Conservation (phyloP, 108 stramenopile genomes). For the Fistulifera pelliculosa region DNA sequence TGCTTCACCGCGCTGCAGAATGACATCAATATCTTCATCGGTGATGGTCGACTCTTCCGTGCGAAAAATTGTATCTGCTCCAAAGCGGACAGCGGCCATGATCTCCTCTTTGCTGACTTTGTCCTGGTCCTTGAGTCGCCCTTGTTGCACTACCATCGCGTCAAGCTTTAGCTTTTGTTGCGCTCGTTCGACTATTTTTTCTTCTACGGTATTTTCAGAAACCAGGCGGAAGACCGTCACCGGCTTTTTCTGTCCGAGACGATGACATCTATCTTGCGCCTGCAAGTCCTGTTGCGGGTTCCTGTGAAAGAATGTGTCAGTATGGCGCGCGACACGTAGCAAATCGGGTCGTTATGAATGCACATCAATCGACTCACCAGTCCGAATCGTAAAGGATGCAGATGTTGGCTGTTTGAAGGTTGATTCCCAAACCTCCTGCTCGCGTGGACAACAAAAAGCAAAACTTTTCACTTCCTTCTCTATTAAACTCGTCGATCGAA, state of each 20-base stretch:
- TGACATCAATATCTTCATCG: conserved; percentile 96
- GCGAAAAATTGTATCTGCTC: conserved; percentile 94
- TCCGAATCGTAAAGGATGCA: conserved; percentile 92
- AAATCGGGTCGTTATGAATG: conserved; percentile 72
- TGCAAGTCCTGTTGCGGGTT: conserved; percentile 51
- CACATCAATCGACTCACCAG: conserved; percentile 58
- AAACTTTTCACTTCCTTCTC: conserved; percentile 78
- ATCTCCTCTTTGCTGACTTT: conserved; percentile 83
- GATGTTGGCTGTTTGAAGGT: conserved; percentile 89
- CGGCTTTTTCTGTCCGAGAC: conserved; percentile 95
- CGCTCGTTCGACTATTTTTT: conserved; percentile 99
- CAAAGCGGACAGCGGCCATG: conserved; percentile 91
- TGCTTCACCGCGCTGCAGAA: conserved; percentile 84
- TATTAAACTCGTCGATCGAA: conserved; percentile 89
- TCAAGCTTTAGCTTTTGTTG: conserved; percentile 99
- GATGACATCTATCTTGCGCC: conserved; percentile 97
- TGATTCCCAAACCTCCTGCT: conserved; percentile 83
- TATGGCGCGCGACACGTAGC: not conserved
- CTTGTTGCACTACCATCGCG: conserved; percentile 98
- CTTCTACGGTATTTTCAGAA: conserved; percentile 96
- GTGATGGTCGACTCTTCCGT: conserved; percentile 82
- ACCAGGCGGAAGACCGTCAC: conserved; percentile 96
- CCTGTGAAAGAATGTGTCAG: too few relatives aligned
- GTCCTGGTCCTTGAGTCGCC: conserved; percentile 88
- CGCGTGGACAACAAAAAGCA: conserved; percentile 83